A percentile compares a stretch with the other conserved stretches of the same genome.
phyloP scores from a whole-genome alignment of 1,139 yeast species.

The Hyphopichia pseudoburtonii region DNA sequence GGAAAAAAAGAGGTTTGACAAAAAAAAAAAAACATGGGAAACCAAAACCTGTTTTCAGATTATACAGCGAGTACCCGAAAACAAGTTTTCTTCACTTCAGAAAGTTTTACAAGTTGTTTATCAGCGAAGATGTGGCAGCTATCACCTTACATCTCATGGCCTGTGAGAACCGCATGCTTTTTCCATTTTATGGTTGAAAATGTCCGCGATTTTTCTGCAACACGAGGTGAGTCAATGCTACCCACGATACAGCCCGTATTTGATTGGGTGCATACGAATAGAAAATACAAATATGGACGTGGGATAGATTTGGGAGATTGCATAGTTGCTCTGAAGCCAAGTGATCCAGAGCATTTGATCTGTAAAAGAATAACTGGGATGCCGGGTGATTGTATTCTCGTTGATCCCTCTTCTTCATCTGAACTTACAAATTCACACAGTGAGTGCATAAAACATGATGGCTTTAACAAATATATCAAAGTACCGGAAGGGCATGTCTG shows the following conservation, averaged over 20 bases:
- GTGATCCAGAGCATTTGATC: slow-evolving; percentile 81
- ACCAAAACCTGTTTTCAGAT: too few species aligned
- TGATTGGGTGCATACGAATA: slow-evolving; percentile 81
- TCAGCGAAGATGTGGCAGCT: too few species aligned
- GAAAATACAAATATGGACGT: slow-evolving; percentile 57
- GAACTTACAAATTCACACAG: slow-evolving; percentile 42
- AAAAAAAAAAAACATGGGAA: too few species aligned
- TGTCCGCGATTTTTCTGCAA: slow-evolving; percentile 74
- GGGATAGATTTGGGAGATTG: slow-evolving; percentile 77
- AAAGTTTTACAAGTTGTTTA: too few species aligned
- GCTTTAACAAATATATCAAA: slow-evolving; percentile 57
- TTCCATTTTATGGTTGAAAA: slow-evolving; percentile 67
- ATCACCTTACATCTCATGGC: slow-evolving; percentile 35
- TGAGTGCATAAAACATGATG: slow-evolving; percentile 35
- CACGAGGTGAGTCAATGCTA: slow-evolving; percentile 93
- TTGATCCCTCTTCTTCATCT: slow-evolving; percentile 75
- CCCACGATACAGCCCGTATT: slow-evolving; percentile 77
- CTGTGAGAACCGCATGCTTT: slow-evolving; percentile 63
- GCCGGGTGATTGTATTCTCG: slow-evolving; percentile 85
- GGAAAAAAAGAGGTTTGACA: too few species aligned
- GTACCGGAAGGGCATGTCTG: slow-evolving; percentile 94
- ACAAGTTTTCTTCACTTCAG: too few species aligned
- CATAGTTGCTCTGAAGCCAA: slow-evolving; percentile 86
- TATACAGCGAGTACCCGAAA: too few species aligned
- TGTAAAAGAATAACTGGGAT: slow-evolving; percentile 93